These are phyloP conservation scores for Podila epigama DNA, from an alignment of 192 early-diverging fungal species.

Conservation along the genomic window DNA sequence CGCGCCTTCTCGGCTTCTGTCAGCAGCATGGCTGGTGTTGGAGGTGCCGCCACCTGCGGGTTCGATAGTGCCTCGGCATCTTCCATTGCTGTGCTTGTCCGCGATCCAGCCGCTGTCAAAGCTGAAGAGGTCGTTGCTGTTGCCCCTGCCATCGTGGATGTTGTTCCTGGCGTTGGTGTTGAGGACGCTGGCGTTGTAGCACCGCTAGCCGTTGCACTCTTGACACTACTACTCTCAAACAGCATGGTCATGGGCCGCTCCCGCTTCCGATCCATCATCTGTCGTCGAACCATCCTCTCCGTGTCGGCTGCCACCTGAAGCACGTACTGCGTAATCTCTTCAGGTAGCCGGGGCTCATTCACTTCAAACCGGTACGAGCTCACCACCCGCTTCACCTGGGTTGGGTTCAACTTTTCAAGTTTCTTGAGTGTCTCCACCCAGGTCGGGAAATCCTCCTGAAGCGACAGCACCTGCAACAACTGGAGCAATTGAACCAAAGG, in stretches of 20 bases:
- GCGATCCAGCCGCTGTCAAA: neutral
- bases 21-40: slow-evolving; percentile 17
- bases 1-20: slow-evolving; percentile 45
- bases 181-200: slow-evolving; percentile 8
- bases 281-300: slow-evolving; percentile 52
- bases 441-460: slow-evolving; percentile 73
- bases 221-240: neutral
- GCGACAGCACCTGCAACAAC: slow-evolving; percentile 81
- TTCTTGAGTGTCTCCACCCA: slow-evolving; percentile 78
- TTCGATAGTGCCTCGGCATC: neutral
- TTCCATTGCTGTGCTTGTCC: neutral
- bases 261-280: slow-evolving; percentile 49
- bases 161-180: neutral
- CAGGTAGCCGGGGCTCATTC: slow-evolving; percentile 72
- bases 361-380: slow-evolving; percentile 90
- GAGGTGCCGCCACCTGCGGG: neutral
- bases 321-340: slow-evolving; percentile 81
- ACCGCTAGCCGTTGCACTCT: neutral
- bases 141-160: neutral
- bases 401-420: slow-evolving; percentile 71
- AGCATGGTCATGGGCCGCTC: slow-evolving; percentile 47
- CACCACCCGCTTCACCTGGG: slow-evolving; percentile 78
- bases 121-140: slow-evolving; percentile 3
- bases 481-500: slow-evolving; percentile 84
- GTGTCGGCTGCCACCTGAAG: slow-evolving; percentile 77